Evolutionary conservation across 768 basidiomycete genomes (phyloP).

Genomic region (Tricholoma saponaceum): DNA sequence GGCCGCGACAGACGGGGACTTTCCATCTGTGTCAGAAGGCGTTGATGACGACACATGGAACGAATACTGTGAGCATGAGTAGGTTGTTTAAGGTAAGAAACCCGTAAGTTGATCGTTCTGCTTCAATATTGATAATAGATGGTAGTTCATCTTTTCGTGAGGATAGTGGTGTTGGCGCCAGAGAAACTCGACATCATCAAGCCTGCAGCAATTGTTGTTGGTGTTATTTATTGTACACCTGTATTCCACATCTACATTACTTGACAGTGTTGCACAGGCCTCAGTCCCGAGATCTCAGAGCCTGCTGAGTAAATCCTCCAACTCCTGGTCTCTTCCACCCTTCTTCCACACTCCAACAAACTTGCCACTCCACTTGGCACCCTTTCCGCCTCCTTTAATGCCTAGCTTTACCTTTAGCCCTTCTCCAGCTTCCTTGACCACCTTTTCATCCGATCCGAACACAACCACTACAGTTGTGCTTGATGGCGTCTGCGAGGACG

Average conservation of each 20-base stretch:
- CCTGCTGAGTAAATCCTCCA: conserved; percentile 35
- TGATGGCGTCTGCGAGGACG: conserved; percentile 46
- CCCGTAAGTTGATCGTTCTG: conserved; percentile 11
- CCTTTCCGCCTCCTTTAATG: conserved; percentile 79
- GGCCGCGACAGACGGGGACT: conserved; percentile 41
- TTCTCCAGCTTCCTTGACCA: conserved; percentile 57
- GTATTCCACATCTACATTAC: conserved; percentile 8
- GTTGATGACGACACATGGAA: conserved; percentile 12
- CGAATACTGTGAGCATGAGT: conserved; percentile 1
- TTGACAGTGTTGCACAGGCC: conserved; percentile 5
- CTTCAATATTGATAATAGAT: conserved; percentile 18
- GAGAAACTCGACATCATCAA: neutral
- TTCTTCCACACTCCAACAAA: conserved; percentile 60
- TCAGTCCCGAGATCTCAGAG: conserved; percentile 11
- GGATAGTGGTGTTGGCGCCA: conserved; percentile 4
- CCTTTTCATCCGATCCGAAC: conserved; percentile 54
- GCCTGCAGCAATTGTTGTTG: neutral
- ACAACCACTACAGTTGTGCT: conserved; percentile 56
- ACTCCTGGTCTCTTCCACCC: conserved; percentile 33
- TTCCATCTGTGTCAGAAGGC: conserved; percentile 23
- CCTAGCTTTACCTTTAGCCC: conserved; percentile 50
- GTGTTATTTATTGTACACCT: conserved; percentile 2
- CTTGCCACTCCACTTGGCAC: conserved; percentile 74
- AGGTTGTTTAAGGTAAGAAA: neutral
- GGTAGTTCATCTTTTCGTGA: conserved; percentile 15